Evolutionary conservation across 2,329 filamentous ascomycete species (phyloP).

Genomic region (Cladosporium sp.): DNA sequence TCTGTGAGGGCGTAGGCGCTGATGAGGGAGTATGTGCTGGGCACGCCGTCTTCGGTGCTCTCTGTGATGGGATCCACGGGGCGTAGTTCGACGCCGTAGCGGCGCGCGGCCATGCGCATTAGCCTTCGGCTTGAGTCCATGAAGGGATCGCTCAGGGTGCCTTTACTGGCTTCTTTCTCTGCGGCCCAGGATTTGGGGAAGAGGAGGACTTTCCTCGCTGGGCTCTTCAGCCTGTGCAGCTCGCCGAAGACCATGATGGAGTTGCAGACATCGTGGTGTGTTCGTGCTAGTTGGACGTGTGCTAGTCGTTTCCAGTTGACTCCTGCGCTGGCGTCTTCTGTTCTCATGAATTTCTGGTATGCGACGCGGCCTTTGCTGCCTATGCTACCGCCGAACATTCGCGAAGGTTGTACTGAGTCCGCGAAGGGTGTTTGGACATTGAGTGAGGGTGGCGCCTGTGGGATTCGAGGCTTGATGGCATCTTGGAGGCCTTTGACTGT

Average conservation of each 20-base stretch:
- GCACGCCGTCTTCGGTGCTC: constrained; percentile 36
- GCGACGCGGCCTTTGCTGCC: constrained; percentile 29
- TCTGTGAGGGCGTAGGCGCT: constrained; percentile 48
- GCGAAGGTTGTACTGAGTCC: constrained; percentile 29
- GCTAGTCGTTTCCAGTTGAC: constrained; percentile 51
- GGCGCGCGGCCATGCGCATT: constrained; percentile 48
- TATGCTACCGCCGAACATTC: constrained; percentile 31
- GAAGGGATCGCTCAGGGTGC: constrained; percentile 44
- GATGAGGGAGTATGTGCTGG: constrained; percentile 46
- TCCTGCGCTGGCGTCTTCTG: constrained; percentile 24
- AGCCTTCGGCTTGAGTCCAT: constrained; percentile 48
- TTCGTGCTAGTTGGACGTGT: constrained; percentile 50
- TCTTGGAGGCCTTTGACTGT: constrained; percentile 76
- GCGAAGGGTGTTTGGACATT: constrained; percentile 23
- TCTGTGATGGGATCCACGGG: constrained; percentile 46
- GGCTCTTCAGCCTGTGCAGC: constrained; percentile 48
- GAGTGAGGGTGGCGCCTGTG: constrained; percentile 40
- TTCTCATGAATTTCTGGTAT: constrained; percentile 33
- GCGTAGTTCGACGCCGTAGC: constrained; percentile 49
- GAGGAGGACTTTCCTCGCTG: constrained; percentile 48
- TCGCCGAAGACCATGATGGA: constrained; percentile 54
- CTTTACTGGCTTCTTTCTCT: constrained; percentile 38
- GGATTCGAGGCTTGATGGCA: constrained; percentile 63
- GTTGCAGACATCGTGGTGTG: constrained; percentile 51
- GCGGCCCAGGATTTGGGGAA: constrained; percentile 46